Conservation (phyloP, 2,329 filamentous ascomycete species). For the Fusarium secorum region DNA sequence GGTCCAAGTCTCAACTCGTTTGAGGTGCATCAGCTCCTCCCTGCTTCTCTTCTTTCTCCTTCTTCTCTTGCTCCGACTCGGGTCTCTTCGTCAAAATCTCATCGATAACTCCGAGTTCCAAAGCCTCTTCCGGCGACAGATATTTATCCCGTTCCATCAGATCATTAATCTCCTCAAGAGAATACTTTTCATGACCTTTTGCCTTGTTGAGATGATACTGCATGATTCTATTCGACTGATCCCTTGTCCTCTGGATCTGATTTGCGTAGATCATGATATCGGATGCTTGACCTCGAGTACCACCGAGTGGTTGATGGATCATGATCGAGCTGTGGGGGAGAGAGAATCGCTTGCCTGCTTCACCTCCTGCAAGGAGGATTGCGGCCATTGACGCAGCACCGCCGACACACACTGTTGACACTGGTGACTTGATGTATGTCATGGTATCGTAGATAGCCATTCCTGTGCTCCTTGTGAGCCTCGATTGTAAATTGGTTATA, state of each 20-base stretch:
- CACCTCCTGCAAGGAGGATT: conserved; percentile 84
- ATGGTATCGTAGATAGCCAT: conserved; percentile 98
- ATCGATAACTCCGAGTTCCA: conserved; percentile 91
- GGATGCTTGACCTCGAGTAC: conserved; percentile 69
- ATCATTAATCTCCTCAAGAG: conserved; percentile 83
- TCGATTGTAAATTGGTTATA: neutral
- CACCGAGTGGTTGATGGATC: conserved; percentile 93
- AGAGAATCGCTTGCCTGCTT: conserved; percentile 83
- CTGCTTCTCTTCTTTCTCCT: conserved; percentile 44
- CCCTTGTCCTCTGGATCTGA: conserved; percentile 87
- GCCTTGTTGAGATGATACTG: conserved; percentile 82
- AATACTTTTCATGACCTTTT: conserved; percentile 77
- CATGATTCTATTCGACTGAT: conserved; percentile 91
- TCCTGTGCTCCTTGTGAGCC: conserved; percentile 48
- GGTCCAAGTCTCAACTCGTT: neutral
- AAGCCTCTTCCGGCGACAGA: conserved; percentile 85
- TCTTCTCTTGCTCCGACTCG: conserved; percentile 47
- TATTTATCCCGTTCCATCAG: conserved; percentile 98
- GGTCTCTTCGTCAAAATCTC: conserved; percentile 78
- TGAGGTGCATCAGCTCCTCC: conserved; percentile 19
- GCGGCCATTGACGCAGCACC: conserved; percentile 96
- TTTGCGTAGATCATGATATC: conserved; percentile 98
- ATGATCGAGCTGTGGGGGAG: conserved; percentile 95
- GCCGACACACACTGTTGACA: conserved; percentile 94
- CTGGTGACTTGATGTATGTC: conserved; percentile 92